Evolutionary conservation across 192 early-diverging fungal genomes (phyloP), one percentile per base, ranked within the genome.

Genomic region (Mortierella claussenii): DNA sequence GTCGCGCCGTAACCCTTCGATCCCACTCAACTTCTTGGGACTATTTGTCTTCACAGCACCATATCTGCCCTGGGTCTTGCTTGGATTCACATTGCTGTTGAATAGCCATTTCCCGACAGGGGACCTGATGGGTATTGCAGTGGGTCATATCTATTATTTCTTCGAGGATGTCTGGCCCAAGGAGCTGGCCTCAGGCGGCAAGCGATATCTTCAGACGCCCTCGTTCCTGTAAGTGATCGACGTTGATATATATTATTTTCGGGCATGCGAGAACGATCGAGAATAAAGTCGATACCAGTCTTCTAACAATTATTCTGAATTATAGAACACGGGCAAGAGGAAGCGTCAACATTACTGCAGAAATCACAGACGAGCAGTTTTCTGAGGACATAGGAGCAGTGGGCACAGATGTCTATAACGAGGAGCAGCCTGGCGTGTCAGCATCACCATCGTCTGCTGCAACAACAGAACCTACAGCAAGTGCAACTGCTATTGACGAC

Each of bases 131-230:
- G 97, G 96, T 3, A 90, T 99, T 65, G 82, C 83, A 8, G 89
- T 95, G 6, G 97, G 96, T 5, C 98, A 99, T 82, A 75, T 96
- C 17, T 96, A 98, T 59, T 99, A 95, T 78, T 99, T 95, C 66
- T 83, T 97, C 27, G 94, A 94, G 52, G 97, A 98, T 60, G 93
- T 97, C 17, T 99, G 94, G 91, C 96, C 96, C 11, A 75, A 79
- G 13, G 80, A 89, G 55, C 82, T 74, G 36, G 85, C 86, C 26
- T 91, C 90, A 65, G 80, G 85, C 28, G 85, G 84, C 43, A 79
- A 69, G 50, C 78, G 86, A 28, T 81, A 65, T 55, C 75, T 90
- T 42, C 68, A 80, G 32, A 86, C 89, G 40, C 89, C 89, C 8
- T 60, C 79, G 32, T 58, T 86, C 13, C 60, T 89, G 88, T 87